Conservation (phyloP, 192 early-diverging fungal genomes). For the Chytriomyces sp. region DNA sequence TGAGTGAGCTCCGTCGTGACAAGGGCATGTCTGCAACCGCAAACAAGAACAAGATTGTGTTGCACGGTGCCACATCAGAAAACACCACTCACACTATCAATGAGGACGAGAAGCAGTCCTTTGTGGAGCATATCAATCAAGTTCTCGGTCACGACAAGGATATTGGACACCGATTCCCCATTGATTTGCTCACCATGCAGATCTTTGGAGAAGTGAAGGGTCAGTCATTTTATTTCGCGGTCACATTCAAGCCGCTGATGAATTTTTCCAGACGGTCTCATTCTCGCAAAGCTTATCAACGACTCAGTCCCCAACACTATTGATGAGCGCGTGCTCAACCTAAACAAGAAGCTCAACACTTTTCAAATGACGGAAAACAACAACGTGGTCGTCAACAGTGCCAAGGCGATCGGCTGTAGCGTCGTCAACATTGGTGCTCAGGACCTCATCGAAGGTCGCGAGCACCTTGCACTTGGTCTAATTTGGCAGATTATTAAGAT, state of each 20-base stretch:
- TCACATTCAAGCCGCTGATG: background rate
- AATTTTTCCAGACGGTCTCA: slow-evolving; percentile 63
- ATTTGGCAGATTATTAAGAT: slow-evolving; percentile 99
- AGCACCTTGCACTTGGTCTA: slow-evolving; percentile 95
- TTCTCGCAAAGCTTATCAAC: slow-evolving; percentile 98
- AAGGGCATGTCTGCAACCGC: slow-evolving; percentile 45
- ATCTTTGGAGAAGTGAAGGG: slow-evolving; percentile 94
- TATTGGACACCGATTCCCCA: slow-evolving; percentile 85
- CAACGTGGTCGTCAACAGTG: slow-evolving; percentile 98
- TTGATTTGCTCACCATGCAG: slow-evolving; percentile 92
- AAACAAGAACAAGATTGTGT: slow-evolving; percentile 81
- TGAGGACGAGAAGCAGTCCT: slow-evolving; percentile 97
- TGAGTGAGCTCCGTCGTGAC: slow-evolving; percentile 49
- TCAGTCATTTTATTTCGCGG: slow-evolving; percentile 31
- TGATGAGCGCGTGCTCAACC: slow-evolving; percentile 97
- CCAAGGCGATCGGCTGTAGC: slow-evolving; percentile 97
- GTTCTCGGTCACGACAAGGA: slow-evolving; percentile 78
- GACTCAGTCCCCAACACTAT: slow-evolving; percentile 95
- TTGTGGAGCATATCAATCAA: slow-evolving; percentile 92
- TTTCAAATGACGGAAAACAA: slow-evolving; percentile 99
- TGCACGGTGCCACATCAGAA: slow-evolving; percentile 74
- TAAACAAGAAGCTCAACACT: slow-evolving; percentile 81
- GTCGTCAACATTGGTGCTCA: slow-evolving; percentile 98
- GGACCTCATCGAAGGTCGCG: slow-evolving; percentile 94
- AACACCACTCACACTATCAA: slow-evolving; percentile 98